Conservation (phyloP, 352 stramenopile species). For the Globisporangium okanoganense region DNA sequence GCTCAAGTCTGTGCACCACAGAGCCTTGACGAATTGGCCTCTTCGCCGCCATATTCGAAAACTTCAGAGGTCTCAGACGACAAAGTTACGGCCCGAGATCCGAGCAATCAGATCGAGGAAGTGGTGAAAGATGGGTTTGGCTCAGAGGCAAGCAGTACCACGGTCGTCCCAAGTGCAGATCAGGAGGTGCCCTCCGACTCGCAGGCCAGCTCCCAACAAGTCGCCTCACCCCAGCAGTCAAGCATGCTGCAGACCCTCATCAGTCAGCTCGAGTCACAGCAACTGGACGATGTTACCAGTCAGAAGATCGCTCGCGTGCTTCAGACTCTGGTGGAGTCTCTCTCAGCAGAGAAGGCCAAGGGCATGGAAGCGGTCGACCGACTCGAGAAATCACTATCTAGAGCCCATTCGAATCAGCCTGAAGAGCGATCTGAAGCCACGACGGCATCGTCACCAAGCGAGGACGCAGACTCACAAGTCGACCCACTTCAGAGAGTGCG, state of each 20-base stretch:
- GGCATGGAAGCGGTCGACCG: constrained; percentile 21
- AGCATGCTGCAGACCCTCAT: constrained; percentile 23
- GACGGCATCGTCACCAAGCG: not conserved
- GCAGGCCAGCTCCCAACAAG: not conserved
- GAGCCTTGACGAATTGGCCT: not conserved
- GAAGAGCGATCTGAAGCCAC: constrained; percentile 6
- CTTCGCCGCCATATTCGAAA: not conserved
- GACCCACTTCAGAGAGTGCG: constrained; percentile 5
- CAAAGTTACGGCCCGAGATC: not conserved
- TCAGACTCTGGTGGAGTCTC: constrained; percentile 18
- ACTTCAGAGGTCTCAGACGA: not conserved
- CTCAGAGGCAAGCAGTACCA: not conserved
- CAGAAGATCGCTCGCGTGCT: constrained; percentile 27
- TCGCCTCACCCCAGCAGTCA: not conserved
- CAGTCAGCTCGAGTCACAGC: constrained; percentile 13
- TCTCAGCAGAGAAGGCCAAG: constrained; percentile 16
- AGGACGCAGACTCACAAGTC: not conserved
- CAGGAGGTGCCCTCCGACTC: too few relatives aligned
- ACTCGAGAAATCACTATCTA: constrained; percentile 24
- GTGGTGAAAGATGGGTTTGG: not conserved
- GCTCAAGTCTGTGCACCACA: not conserved
- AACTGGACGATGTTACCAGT: constrained; percentile 17
- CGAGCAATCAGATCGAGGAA: not conserved
- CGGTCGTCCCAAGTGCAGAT: not conserved
- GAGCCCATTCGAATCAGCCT: not conserved